These are phyloP conservation scores for Carnegiea gigantea DNA, from an alignment of 179 eudicot genomes.

Conservation along the genomic window DNA sequence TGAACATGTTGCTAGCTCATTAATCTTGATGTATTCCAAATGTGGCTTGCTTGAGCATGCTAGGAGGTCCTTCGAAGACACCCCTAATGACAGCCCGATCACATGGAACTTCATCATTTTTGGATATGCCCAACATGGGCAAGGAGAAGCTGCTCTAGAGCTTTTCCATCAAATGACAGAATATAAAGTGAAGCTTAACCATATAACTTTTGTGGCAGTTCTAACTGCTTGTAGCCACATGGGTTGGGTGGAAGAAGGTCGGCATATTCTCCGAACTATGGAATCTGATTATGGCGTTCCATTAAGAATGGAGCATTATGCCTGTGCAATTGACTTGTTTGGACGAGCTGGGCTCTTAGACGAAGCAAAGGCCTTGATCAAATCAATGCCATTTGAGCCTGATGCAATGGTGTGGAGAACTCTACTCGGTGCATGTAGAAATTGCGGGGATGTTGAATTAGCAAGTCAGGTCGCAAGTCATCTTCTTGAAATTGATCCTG, in stretches of 20 bases:
- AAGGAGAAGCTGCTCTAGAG: constrained; percentile 60
- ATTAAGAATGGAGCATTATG: constrained; percentile 84
- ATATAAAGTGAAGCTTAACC: constrained; percentile 55
- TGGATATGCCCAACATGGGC: constrained; percentile 87
- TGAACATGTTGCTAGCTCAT: constrained; percentile 68
- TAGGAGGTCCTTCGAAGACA: constrained; percentile 62
- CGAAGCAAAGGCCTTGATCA: constrained; percentile 56
- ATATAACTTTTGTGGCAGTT: constrained; percentile 81
- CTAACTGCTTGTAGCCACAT: constrained; percentile 82
- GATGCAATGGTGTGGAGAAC: constrained; percentile 80
- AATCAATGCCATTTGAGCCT: constrained; percentile 80
- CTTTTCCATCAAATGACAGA: constrained; percentile 57
- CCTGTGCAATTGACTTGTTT: constrained; percentile 72
- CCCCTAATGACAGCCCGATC: constrained; percentile 54
- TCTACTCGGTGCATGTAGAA: constrained; percentile 69
- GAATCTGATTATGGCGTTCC: constrained; percentile 59
- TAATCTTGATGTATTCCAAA: constrained; percentile 83
- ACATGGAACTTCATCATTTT: constrained; percentile 87
- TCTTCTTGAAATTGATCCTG: constrained; percentile 64
- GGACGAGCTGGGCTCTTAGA: constrained; percentile 73
- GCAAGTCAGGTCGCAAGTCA: constrained; percentile 54
- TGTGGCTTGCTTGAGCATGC: constrained; percentile 78
- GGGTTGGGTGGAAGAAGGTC: constrained; percentile 84
- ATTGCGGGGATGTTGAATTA: constrained; percentile 62
- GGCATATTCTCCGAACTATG: constrained; percentile 51